Conservation (phyloP, 306 rosid genomes). For the Castanospermum australe region DNA sequence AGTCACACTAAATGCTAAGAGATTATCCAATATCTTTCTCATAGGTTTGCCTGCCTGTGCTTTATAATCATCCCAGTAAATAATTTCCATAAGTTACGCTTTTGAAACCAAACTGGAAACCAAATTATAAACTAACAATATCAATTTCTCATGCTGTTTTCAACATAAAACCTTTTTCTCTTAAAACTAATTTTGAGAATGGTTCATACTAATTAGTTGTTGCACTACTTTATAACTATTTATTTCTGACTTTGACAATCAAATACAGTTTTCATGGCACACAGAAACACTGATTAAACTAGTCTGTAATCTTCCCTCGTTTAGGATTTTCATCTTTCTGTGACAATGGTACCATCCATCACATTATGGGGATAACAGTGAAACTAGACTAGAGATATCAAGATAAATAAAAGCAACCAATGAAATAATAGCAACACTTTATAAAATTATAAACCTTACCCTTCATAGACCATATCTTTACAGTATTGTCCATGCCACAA, state of each 20-base stretch:
- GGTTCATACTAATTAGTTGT: neutral
- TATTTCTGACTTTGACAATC: neutral
- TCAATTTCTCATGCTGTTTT: neutral
- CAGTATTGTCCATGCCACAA: slow-evolving; percentile 98
- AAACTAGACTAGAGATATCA: neutral
- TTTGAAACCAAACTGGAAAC: neutral
- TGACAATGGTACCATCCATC: neutral
- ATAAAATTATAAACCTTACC: slow-evolving; percentile 43
- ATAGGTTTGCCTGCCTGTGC: neutral
- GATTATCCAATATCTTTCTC: neutral
- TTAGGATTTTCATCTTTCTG: neutral
- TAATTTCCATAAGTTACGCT: neutral
- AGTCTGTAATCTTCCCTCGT: neutral
- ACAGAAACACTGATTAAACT: neutral
- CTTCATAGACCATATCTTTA: slow-evolving; percentile 97
- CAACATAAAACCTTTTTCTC: neutral
- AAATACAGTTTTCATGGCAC: neutral
- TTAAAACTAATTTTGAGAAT: neutral
- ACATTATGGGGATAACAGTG: neutral
- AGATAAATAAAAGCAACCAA: slow-evolving; percentile 1
- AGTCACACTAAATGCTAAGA: neutral
- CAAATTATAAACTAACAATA: neutral
- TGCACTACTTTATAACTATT: neutral
- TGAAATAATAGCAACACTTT: neutral
- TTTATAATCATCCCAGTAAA: neutral